A percentile compares a stretch with the other conserved stretches of the same genome.
Evolutionary conservation across 2,329 filamentous ascomycete genomes (phyloP).

Genomic region (Cordyceps javanica): DNA sequence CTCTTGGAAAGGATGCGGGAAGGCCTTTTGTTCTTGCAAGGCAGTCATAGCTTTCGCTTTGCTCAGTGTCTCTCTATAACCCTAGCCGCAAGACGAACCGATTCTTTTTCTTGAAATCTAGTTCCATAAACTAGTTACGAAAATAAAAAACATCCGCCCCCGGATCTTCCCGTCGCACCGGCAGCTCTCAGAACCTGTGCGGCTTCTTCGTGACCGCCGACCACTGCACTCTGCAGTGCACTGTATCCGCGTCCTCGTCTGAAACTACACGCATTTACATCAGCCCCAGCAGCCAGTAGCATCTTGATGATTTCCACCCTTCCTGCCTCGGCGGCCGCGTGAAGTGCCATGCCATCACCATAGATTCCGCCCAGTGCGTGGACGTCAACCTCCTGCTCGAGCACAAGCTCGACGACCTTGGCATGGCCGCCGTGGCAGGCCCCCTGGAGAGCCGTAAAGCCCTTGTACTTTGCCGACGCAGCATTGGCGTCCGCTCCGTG

Average conservation of each 20-base stretch:
- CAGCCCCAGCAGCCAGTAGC: slow-evolving; percentile 29
- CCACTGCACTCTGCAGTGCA: slow-evolving; percentile 26
- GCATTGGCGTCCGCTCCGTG: slow-evolving; percentile 19
- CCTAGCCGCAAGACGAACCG: too few relatives aligned
- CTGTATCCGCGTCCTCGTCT: slow-evolving; percentile 20
- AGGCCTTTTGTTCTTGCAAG: too few relatives aligned
- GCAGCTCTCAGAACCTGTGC: slow-evolving; percentile 33
- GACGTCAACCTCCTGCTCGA: slow-evolving; percentile 20
- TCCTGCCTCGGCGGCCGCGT: slow-evolving; percentile 16
- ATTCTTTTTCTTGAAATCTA: too few relatives aligned
- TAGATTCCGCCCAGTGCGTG: slow-evolving; percentile 20
- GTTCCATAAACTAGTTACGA: too few relatives aligned
- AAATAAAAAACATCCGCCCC: not conserved
- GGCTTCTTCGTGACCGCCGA: slow-evolving; percentile 33
- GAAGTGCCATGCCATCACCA: slow-evolving; percentile 16
- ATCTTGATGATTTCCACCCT: slow-evolving; percentile 13
- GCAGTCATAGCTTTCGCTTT: too few relatives aligned
- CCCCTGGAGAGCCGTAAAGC: slow-evolving; percentile 28
- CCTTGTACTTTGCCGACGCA: slow-evolving; percentile 16
- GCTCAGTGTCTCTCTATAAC: too few relatives aligned
- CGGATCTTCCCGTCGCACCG: slow-evolving; percentile 21
- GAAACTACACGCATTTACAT: slow-evolving; percentile 25
- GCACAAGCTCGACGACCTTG: slow-evolving; percentile 20
- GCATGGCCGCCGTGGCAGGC: slow-evolving; percentile 29
- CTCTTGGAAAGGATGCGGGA: too few relatives aligned